phyloP scores from a whole-genome alignment of 441 rosid genomes.

The Pelargonium australe region DNA sequence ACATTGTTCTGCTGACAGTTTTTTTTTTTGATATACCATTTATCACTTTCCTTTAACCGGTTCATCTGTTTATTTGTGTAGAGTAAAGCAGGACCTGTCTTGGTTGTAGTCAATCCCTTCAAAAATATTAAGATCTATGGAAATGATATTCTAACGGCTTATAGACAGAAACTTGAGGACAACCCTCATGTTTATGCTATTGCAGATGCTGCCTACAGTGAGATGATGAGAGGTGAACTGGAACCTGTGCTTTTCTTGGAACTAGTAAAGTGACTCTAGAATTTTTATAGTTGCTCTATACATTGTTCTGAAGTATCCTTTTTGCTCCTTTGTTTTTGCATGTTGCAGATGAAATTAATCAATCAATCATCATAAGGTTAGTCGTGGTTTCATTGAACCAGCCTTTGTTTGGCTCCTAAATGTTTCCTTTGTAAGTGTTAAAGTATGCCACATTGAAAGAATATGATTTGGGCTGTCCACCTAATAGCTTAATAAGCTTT shows the following conservation, averaged over 20 bases:
- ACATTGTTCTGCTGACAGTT: too few relatives aligned
- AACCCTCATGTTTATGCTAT: conserved; percentile 81
- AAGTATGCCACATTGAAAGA: too few relatives aligned
- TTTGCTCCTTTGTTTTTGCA: conserved; percentile 6
- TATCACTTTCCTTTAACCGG: conserved; percentile 15
- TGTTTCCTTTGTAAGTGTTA: neutral
- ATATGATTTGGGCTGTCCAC: too few relatives aligned
- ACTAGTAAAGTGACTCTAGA: conserved; percentile 6
- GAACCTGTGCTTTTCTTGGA: conserved; percentile 17
- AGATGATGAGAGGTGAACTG: conserved; percentile 83
- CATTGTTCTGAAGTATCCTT: conserved; percentile 21
- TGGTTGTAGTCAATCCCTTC: conserved; percentile 87
- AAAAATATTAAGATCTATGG: conserved; percentile 61
- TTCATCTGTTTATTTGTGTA: conserved; percentile 28
- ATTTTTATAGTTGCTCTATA: conserved; percentile 10
- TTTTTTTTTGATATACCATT: conserved; percentile 11
- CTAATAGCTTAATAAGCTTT: too few relatives aligned
- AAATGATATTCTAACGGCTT: conserved; percentile 45
- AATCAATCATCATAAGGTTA: conserved; percentile 74
- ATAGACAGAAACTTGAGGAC: conserved; percentile 53
- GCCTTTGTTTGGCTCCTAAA: neutral
- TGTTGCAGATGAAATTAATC: conserved; percentile 58
- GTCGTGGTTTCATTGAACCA: conserved; percentile 14
- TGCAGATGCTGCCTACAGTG: conserved; percentile 72
- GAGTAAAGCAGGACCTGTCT: conserved; percentile 92